Evolutionary conservation across 2,329 filamentous ascomycete genomes (phyloP).

Genomic region (Neofusicoccum kwambonambiense): DNA sequence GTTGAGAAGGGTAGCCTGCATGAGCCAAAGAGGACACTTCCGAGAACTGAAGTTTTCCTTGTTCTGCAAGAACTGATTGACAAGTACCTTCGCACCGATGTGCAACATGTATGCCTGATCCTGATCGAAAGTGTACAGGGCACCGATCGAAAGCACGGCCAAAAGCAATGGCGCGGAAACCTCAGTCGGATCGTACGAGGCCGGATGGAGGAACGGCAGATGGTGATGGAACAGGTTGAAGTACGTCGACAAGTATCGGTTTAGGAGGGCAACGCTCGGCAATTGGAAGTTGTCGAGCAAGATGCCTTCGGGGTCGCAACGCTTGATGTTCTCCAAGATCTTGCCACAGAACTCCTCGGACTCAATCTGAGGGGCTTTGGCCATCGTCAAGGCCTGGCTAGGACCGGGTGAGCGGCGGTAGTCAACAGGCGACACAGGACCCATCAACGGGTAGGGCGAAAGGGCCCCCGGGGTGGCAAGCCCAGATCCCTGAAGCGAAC

Average conservation of each 20-base stretch:
- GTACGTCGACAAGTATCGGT: slow-evolving; percentile 92
- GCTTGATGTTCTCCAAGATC: slow-evolving; percentile 83
- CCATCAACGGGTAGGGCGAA: slow-evolving; percentile 69
- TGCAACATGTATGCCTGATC: slow-evolving; percentile 96
- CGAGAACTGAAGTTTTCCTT: slow-evolving; percentile 98
- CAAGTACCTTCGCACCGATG: slow-evolving; percentile 94
- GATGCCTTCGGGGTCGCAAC: slow-evolving; percentile 74
- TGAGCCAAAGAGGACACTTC: slow-evolving; percentile 96
- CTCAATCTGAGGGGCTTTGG: slow-evolving; percentile 74
- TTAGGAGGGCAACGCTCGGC: slow-evolving; percentile 75
- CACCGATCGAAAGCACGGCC: slow-evolving; percentile 90
- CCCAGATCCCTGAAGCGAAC: slow-evolving; percentile 67
- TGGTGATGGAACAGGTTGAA: slow-evolving; percentile 98
- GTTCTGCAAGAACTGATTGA: slow-evolving; percentile 95
- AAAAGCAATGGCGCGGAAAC: slow-evolving; percentile 81
- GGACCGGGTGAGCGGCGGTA: slow-evolving; percentile 69
- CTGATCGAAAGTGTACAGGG: slow-evolving; percentile 94
- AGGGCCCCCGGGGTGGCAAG: slow-evolving; percentile 70
- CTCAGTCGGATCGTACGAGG: slow-evolving; percentile 79
- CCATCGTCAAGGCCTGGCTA: slow-evolving; percentile 61
- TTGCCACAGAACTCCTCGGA: slow-evolving; percentile 81
- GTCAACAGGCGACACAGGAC: slow-evolving; percentile 67
- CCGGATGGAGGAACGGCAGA: slow-evolving; percentile 89
- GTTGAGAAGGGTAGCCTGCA: slow-evolving; percentile 95
- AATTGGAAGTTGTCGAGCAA: slow-evolving; percentile 88